Evolutionary conservation across 1,284 basidiomycete genomes (phyloP).

Genomic region (Ustilago bromivora): DNA sequence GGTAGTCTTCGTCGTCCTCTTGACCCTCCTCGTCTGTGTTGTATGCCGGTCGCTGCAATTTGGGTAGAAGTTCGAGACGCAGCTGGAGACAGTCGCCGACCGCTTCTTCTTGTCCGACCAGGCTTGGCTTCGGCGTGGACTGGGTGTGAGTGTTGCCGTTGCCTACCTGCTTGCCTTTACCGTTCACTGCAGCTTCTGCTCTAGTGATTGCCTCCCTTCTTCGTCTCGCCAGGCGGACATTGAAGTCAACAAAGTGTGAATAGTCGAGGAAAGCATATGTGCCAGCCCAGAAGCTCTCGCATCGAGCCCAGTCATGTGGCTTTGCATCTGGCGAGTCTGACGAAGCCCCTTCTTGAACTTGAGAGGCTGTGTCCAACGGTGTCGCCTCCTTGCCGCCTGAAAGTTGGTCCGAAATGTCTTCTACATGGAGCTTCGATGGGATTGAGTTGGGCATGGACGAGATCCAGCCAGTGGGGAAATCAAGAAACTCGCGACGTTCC

Average conservation of each 20-base stretch:
- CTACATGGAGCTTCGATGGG: constrained; percentile 9
- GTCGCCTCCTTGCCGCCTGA: background rate
- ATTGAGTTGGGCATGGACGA: constrained; percentile 27
- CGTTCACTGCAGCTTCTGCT: background rate
- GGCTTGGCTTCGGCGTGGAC: constrained; percentile 25
- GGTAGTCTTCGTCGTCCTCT: constrained; percentile 36
- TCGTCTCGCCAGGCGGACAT: constrained; percentile 35
- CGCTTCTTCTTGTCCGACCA: constrained; percentile 47
- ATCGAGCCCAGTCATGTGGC: constrained; percentile 56
- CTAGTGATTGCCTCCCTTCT: constrained; percentile 13
- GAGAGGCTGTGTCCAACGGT: constrained; percentile 1
- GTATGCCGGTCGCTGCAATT: constrained; percentile 35
- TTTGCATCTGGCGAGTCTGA: constrained; percentile 24
- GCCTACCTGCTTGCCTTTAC: constrained; percentile 7
- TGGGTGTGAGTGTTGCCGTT: background rate
- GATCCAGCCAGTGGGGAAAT: constrained; percentile 41
- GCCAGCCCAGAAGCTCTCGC: constrained; percentile 55
- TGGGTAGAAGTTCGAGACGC: constrained; percentile 49
- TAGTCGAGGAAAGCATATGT: constrained; percentile 55
- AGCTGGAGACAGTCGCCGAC: constrained; percentile 57
- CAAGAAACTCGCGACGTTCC: constrained; percentile 40
- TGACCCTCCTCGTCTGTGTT: constrained; percentile 32
- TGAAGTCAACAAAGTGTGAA: constrained; percentile 48
- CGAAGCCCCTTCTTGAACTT: background rate
- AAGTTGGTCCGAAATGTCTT: constrained; percentile 1